Conservation (phyloP, 2,329 filamentous ascomycete genomes). For the Fonsecaea pedrosoi region DNA sequence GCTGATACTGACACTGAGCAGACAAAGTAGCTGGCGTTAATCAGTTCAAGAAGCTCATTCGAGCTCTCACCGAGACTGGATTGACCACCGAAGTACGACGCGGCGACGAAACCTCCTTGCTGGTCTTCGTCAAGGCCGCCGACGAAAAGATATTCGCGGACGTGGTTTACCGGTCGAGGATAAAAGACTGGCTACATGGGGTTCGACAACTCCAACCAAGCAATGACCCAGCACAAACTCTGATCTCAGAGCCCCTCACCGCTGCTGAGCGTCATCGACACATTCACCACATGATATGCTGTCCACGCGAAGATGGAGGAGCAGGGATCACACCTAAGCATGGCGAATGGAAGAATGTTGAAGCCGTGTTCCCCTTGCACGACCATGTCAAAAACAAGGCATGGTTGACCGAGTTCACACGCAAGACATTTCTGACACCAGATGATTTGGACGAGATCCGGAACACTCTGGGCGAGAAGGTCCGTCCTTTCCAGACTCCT, state of each 20-base stretch:
- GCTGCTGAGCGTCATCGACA: slow-evolving; percentile 88
- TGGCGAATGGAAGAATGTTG: slow-evolving; percentile 75
- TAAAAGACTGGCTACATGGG: slow-evolving; percentile 93
- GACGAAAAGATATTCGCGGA: slow-evolving; percentile 76
- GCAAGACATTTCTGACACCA: slow-evolving; percentile 70
- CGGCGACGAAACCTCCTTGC: slow-evolving; percentile 74
- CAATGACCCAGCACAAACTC: slow-evolving; percentile 71
- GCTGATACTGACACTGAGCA: slow-evolving; percentile 46
- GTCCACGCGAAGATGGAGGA: slow-evolving; percentile 74
- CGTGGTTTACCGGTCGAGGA: slow-evolving; percentile 84
- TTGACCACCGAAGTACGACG: slow-evolving; percentile 85
- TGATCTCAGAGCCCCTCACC: slow-evolving; percentile 76
- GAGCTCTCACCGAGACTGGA: slow-evolving; percentile 77
- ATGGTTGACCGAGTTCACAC: slow-evolving; percentile 77
- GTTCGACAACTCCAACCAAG: slow-evolving; percentile 78
- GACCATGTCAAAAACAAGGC: slow-evolving; percentile 75
- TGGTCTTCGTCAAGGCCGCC: slow-evolving; percentile 82
- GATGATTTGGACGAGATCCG: slow-evolving; percentile 75
- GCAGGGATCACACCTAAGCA: slow-evolving; percentile 75
- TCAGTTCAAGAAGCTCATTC: slow-evolving; percentile 78
- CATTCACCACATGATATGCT: slow-evolving; percentile 83
- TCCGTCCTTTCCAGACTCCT: slow-evolving; percentile 33
- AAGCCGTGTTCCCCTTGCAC: slow-evolving; percentile 79
- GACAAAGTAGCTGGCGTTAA: slow-evolving; percentile 73
- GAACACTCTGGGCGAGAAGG: slow-evolving; percentile 76